Evolutionary conservation across 306 rosid species (phyloP).

Genomic region (Castanea mollissima): DNA sequence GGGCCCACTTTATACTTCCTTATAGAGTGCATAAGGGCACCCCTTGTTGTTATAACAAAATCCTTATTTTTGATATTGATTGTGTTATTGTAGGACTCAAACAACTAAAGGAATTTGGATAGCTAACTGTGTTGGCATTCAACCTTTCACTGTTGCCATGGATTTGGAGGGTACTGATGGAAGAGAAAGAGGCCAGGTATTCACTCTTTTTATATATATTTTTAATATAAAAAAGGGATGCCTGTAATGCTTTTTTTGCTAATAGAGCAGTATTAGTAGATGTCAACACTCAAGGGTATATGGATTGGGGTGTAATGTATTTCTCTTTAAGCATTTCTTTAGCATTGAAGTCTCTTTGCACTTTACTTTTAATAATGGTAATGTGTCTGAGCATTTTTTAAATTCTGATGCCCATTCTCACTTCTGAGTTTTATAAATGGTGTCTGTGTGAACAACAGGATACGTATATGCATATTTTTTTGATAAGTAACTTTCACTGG

Average conservation of each 20-base stretch:
- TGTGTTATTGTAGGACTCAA: constrained; percentile 58
- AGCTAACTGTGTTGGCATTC: constrained; percentile 74
- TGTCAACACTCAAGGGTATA: too few relatives aligned
- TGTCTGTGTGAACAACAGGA: background rate
- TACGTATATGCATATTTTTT: background rate
- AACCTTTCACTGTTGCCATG: constrained; percentile 89
- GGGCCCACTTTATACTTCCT: too few relatives aligned
- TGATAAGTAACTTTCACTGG: background rate
- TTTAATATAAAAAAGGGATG: too few relatives aligned
- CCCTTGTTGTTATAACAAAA: too few relatives aligned
- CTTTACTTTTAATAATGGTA: background rate
- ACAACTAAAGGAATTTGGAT: constrained; percentile 97
- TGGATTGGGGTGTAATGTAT: background rate
- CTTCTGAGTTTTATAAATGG: background rate
- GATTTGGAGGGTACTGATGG: constrained; percentile 99
- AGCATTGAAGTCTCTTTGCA: background rate
- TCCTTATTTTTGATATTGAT: too few relatives aligned
- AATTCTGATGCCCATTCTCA: background rate
- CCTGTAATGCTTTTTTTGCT: too few relatives aligned
- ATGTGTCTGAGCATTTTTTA: background rate
- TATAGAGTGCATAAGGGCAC: too few relatives aligned
- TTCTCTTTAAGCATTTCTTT: background rate
- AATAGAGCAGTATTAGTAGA: too few relatives aligned
- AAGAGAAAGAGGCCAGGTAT: constrained; percentile 96
- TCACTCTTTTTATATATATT: too few relatives aligned